phyloP scores from a whole-genome alignment of 257 asterid species.

The Scutellaria galericulata region DNA sequence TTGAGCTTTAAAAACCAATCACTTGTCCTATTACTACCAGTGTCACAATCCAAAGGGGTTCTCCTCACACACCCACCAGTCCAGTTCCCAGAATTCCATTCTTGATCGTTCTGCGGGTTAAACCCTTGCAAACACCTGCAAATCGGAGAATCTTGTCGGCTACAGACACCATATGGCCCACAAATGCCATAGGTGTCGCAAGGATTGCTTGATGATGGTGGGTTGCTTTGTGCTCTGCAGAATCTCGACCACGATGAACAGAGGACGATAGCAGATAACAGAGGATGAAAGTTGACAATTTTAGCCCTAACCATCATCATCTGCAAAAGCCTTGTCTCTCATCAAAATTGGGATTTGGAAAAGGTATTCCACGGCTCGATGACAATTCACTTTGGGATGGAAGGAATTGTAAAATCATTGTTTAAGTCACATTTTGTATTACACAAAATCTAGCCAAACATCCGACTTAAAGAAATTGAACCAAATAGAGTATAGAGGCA shows the following conservation, averaged over 20 bases:
- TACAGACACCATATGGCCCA: constrained; percentile 62
- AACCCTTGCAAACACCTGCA: constrained; percentile 68
- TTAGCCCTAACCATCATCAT: constrained; percentile 29
- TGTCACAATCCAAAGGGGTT: constrained; percentile 46
- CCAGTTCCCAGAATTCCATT: constrained; percentile 64
- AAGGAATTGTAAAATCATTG: no score
- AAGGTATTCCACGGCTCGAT: background rate
- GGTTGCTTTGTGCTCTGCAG: constrained; percentile 34
- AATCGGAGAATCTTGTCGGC: constrained; percentile 41
- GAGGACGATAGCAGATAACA: constrained; percentile 12
- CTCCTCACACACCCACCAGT: constrained; percentile 60
- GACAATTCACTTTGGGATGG: background rate
- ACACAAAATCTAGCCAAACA: no score
- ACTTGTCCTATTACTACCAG: constrained; percentile 19
- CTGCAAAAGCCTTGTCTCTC: background rate
- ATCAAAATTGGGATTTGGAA: no score
- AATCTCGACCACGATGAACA: constrained; percentile 14
- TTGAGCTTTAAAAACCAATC: constrained; percentile 52
- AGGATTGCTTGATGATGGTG: constrained; percentile 17
- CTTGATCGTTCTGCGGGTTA: constrained; percentile 42
- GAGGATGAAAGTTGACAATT: background rate
- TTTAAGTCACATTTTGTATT: no score
- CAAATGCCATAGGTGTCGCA: constrained; percentile 44
- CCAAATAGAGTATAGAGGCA: no score
- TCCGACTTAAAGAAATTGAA: no score